phyloP scores from a whole-genome alignment of 345 rosid genomes.

The Gossypium herbaceum region DNA sequence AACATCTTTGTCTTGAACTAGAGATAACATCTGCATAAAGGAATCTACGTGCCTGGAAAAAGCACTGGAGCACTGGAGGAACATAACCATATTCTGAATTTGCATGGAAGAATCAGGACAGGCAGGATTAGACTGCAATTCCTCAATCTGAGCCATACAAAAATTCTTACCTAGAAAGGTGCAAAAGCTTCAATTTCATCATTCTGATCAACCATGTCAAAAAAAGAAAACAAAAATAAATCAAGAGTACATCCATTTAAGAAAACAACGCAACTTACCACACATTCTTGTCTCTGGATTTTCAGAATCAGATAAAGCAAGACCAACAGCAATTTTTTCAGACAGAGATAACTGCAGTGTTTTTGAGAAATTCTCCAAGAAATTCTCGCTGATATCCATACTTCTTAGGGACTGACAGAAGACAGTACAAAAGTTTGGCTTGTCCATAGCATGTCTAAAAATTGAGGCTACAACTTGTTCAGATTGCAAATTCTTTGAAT shows the following conservation, averaged over 20 bases:
- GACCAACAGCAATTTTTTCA: conserved; percentile 68
- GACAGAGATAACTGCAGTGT: conserved; percentile 45
- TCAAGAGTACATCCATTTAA: not conserved
- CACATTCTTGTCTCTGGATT: conserved; percentile 37
- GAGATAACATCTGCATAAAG: conserved; percentile 62
- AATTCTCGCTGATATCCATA: conserved; percentile 39
- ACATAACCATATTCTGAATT: conserved; percentile 63
- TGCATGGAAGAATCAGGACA: conserved; percentile 51
- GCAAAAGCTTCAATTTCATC: conserved; percentile 7
- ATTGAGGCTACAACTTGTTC: conserved; percentile 42
- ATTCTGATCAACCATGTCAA: not conserved
- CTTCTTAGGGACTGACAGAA: conserved; percentile 51
- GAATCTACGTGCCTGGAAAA: conserved; percentile 65
- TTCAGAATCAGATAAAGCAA: conserved; percentile 66
- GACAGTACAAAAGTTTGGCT: conserved; percentile 58
- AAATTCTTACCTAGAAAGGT: conserved; percentile 58
- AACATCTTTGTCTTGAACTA: conserved; percentile 51
- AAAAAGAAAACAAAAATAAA: not conserved
- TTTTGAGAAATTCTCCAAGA: conserved; percentile 45
- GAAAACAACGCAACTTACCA: conserved; percentile 38
- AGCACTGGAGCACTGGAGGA: conserved; percentile 64
- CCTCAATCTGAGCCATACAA: conserved; percentile 60
- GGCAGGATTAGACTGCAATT: conserved; percentile 45
- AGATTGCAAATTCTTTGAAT: conserved; percentile 34
- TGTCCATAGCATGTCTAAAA: conserved; percentile 49